Percentiles rank a stretch among this genome's conserved stretches.
Evolutionary conservation across 1,139 yeast species (phyloP).

Genomic region (Debaryomyces psychrophilus): DNA sequence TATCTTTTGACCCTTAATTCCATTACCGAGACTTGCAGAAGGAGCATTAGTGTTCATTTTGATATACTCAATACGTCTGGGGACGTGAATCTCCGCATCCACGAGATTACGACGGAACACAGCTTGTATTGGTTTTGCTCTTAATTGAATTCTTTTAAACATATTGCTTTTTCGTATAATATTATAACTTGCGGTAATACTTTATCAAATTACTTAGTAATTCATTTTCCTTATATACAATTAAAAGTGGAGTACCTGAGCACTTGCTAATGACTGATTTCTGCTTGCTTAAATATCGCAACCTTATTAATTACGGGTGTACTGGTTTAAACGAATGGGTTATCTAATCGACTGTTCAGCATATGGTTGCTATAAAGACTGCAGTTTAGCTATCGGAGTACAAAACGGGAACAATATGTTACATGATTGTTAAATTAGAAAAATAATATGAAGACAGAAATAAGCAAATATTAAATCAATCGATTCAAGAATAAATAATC

Average conservation of each 20-base stretch:
- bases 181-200: not conserved
- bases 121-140: conserved; percentile 2
- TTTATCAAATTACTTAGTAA: not conserved
- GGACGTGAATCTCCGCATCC: not conserved
- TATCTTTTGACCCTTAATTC: conserved; percentile 8
- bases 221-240: not conserved
- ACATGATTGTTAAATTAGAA: not conserved
- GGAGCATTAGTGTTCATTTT: not conserved
- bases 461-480: not conserved
- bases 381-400: not conserved
- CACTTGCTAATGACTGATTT: conserved; percentile 1
- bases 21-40: conserved; percentile 1
- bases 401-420: not conserved
- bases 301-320: conserved; percentile 3
- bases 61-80: not conserved
- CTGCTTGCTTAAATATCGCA: conserved; percentile 6
- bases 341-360: not conserved
- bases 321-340: not conserved
- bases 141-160: conserved; percentile 2
- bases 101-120: conserved; percentile 6
- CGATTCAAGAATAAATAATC: not conserved
- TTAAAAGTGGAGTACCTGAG: conserved; percentile 5
- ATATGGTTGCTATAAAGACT: not conserved
- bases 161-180: not conserved
- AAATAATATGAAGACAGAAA: not conserved